phyloP scores from a whole-genome alignment of 73 alveolate genomes.

The Paramecium sonneborni region DNA sequence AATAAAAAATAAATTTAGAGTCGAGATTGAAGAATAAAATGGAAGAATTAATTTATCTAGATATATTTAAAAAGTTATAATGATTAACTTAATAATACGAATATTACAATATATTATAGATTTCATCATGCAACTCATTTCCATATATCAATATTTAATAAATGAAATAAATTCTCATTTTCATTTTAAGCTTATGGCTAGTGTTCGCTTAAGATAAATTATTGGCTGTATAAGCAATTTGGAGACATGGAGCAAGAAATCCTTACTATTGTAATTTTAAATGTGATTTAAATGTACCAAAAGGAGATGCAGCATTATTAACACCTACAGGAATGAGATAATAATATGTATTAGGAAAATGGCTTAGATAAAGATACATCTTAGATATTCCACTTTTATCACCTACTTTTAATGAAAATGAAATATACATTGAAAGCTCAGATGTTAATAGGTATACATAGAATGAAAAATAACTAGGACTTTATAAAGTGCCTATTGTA shows the following conservation, averaged over 20 bases:
- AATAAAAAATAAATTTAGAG: not conserved
- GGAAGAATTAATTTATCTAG: not conserved
- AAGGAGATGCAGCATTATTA: constrained; percentile 75
- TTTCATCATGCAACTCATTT: not conserved
- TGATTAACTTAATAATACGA: not conserved
- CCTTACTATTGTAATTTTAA: constrained; percentile 32
- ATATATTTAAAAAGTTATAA: constrained; percentile 17
- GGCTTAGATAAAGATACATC: constrained; percentile 79
- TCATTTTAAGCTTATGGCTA: not conserved
- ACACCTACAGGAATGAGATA: constrained; percentile 90
- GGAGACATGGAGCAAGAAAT: constrained; percentile 70
- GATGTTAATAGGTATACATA: constrained; percentile 68
- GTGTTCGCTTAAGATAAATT: not conserved
- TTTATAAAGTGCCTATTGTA: constrained; percentile 83
- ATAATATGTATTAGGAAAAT: constrained; percentile 82
- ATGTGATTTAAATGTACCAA: not conserved
- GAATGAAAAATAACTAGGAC: constrained; percentile 60
- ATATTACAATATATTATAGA: not conserved
- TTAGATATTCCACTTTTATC: constrained; percentile 68
- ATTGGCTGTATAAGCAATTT: not conserved
- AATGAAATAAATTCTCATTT: not conserved
- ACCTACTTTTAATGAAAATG: constrained; percentile 76
- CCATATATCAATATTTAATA: not conserved
- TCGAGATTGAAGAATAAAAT: not conserved
- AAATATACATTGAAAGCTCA: constrained; percentile 83